Evolutionary conservation across 2,329 filamentous ascomycete genomes (phyloP).

Genomic region (Fusarium fracticaudum): DNA sequence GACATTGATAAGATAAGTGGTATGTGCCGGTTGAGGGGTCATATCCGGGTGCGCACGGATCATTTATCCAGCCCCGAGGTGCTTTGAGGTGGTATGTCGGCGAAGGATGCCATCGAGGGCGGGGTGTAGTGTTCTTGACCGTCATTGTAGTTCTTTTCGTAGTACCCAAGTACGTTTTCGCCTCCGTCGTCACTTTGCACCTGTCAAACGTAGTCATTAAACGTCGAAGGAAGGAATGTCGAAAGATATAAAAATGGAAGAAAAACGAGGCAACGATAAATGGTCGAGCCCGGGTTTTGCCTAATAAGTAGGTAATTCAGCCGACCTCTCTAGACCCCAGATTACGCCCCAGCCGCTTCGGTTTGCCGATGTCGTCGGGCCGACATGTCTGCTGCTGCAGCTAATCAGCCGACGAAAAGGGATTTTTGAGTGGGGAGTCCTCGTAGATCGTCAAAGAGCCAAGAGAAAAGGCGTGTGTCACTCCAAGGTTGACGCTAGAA

Average conservation of each 20-base stretch:
- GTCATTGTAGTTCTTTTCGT: slow-evolving; percentile 3
- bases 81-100: slow-evolving; percentile 39
- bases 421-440: slow-evolving; percentile 3
- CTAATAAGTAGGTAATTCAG: slow-evolving; percentile 35
- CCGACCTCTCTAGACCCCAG: slow-evolving; percentile 16
- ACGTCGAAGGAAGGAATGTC: not conserved
- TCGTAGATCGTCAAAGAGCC: not conserved
- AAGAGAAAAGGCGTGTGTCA: not conserved
- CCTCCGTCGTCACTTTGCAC: not conserved
- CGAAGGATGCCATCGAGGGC: slow-evolving; percentile 25
- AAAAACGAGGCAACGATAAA: not conserved
- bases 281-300: slow-evolving; percentile 16
- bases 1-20: slow-evolving; percentile 41
- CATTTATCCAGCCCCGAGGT: slow-evolving; percentile 38
- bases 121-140: slow-evolving; percentile 2
- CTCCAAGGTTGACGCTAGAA: slow-evolving; percentile 4
- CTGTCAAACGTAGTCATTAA: not conserved
- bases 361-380: slow-evolving; percentile 21
- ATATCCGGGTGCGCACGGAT: slow-evolving; percentile 38
- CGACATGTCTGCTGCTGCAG: slow-evolving; percentile 1
- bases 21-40: slow-evolving; percentile 35
- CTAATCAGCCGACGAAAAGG: slow-evolving; percentile 16
- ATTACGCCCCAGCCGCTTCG: slow-evolving; percentile 5
- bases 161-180: not conserved
- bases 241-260: not conserved